Base-by-base conservation (phyloP, 495 filamentous ascomycete species). In the Lepraria neglecta region DNA sequence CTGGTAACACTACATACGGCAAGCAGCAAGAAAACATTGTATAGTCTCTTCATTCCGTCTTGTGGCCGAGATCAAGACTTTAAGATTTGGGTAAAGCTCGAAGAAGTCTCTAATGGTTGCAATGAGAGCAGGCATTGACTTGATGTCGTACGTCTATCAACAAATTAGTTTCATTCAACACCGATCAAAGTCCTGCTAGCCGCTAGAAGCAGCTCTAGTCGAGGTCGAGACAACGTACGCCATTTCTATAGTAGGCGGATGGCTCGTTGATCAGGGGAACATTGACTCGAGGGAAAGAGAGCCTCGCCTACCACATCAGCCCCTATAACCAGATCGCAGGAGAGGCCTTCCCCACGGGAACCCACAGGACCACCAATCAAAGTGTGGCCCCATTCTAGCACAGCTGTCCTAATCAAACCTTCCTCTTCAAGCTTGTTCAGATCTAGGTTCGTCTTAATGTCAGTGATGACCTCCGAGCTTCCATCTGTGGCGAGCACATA, bases 401-500 rank as follows among this genome's bases (percentile, higher is more conserved):
- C 75, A 61, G 75, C 77, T 15, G 78, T 70, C 17, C 74, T 58
- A 44, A 85, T 76, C 31, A 69, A 61, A 11, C 67, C 59, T 0
- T 67, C 70, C 10, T 71, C 77, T 27, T 82, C 77, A 9, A 87
- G 73, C 21, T 73, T 76, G 71, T 94, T 95, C 48, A 90, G 72
- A 38, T 77, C 82, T 45, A 87, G 71, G 69, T 87, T 92, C 10
- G 81, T 79, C 30, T 76, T 72, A n/a, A 95, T 78, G 61, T 82
- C 78, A 66, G 84, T 81, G 48, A 95, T 78, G 15, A 96, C 80
- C 38, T 80, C 80, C 24, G 79, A 82, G 51, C 91, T 90, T 0
- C 91, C 91, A 68, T 97, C 92, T 0, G 91, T 95, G 6, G 85
- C 82, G 10, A 90, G 75, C 50, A 92, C 82, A 43, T 80, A 76